These are phyloP conservation scores for Hypoxylon perforatum DNA, from an alignment of 495 filamentous ascomycete species.

Conservation along the genomic window DNA sequence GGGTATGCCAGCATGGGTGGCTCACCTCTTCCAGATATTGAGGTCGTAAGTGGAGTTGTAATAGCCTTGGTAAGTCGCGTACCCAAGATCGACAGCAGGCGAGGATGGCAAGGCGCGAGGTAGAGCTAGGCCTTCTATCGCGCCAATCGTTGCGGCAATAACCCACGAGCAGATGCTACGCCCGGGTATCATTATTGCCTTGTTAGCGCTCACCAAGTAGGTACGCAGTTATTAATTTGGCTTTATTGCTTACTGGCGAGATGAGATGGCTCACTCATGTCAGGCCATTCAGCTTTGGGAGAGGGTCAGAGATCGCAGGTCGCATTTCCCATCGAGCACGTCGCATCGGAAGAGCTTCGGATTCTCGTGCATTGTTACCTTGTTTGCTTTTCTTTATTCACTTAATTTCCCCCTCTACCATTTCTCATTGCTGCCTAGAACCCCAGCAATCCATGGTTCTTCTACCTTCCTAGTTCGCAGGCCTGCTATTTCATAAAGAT, in stretches of 20 bases:
- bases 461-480: too few relatives aligned
- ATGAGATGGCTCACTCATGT: constrained; percentile 13
- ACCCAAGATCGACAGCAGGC: constrained; percentile 51
- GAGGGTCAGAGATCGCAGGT: too few relatives aligned
- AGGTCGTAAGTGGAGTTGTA: constrained; percentile 46
- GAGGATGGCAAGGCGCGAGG: constrained; percentile 5
- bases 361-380: background rate
- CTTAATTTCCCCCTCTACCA: background rate
- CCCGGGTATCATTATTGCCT: constrained; percentile 31
- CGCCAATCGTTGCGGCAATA: constrained; percentile 6
- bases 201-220: constrained; percentile 7
- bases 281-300: background rate
- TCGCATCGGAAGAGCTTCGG: constrained; percentile 15
- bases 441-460: background rate
- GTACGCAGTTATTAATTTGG: background rate
- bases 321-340: background rate
- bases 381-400: background rate
- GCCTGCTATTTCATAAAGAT: too few relatives aligned
- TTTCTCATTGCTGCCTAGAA: background rate
- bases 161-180: constrained; percentile 21
- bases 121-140: background rate
- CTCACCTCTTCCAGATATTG: constrained; percentile 55
- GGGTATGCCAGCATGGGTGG: background rate
- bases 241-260: constrained; percentile 17
- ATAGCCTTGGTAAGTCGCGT: constrained; percentile 54